Conservation (phyloP, 768 basidiomycete genomes). For the Hygrophorus russula region DNA sequence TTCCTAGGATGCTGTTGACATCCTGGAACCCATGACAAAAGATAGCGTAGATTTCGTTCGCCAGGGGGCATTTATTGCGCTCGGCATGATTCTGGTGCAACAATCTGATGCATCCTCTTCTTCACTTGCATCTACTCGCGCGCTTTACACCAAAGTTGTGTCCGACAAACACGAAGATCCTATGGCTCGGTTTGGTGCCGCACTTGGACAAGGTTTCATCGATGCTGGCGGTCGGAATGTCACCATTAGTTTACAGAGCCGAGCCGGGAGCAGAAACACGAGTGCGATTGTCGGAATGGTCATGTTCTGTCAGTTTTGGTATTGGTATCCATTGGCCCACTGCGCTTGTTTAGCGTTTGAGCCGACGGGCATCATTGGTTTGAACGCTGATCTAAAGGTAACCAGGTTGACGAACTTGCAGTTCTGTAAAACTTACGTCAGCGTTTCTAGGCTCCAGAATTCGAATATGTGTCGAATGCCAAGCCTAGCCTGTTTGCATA, state of each 20-base stretch:
- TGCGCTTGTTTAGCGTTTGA: constrained; percentile 88
- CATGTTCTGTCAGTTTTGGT: constrained; percentile 99
- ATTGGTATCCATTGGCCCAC: constrained; percentile 98
- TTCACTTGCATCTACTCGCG: constrained; percentile 67
- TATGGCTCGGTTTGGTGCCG: constrained; percentile 96
- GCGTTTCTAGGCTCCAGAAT: constrained; percentile 69
- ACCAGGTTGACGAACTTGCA: background rate
- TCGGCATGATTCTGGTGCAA: constrained; percentile 95
- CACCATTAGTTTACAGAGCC: constrained; percentile 87
- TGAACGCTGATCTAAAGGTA: constrained; percentile 81
- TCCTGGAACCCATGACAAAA: constrained; percentile 96
- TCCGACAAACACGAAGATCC: constrained; percentile 98
- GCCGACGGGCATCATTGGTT: constrained; percentile 89
- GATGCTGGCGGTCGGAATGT: constrained; percentile 97
- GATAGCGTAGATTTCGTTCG: constrained; percentile 98
- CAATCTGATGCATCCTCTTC: constrained; percentile 88
- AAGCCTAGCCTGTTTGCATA: constrained; percentile 90
- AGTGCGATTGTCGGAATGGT: constrained; percentile 97
- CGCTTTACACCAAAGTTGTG: constrained; percentile 83
- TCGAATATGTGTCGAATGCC: constrained; percentile 86
- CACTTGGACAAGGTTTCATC: constrained; percentile 91
- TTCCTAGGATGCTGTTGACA: constrained; percentile 82
- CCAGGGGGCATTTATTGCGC: constrained; percentile 90
- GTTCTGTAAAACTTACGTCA: constrained; percentile 1
- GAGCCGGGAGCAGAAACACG: constrained; percentile 87